Conservation (phyloP, 495 filamentous ascomycete species). For the Amniculicola lignicola region DNA sequence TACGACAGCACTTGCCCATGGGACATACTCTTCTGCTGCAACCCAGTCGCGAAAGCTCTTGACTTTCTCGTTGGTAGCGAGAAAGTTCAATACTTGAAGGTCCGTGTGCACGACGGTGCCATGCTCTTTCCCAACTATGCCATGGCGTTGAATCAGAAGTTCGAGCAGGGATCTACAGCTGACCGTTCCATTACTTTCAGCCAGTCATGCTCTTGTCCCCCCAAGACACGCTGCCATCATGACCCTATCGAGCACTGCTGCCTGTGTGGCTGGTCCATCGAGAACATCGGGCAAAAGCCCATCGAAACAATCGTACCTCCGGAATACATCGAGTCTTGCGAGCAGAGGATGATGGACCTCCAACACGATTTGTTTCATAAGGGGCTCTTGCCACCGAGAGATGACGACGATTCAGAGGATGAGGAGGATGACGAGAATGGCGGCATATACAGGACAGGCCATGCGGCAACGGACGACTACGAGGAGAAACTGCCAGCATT, state of each 20-base stretch:
- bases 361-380: conserved; percentile 3
- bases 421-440: conserved; percentile 1
- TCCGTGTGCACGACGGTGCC: conserved; percentile 23
- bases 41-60: conserved; percentile 12
- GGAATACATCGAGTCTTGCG: background rate
- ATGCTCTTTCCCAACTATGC: background rate
- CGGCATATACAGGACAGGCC: background rate
- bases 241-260: background rate
- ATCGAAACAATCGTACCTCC: conserved; percentile 6
- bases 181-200: conserved; percentile 6
- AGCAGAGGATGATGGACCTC: conserved; percentile 3
- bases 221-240: conserved; percentile 3
- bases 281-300: background rate
- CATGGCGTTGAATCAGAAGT: background rate
- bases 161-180: background rate
- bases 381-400: conserved; percentile 1
- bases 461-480: background rate
- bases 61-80: background rate
- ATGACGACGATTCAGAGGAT: conserved; percentile 4
- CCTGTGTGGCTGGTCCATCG: background rate
- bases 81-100: conserved; percentile 3
- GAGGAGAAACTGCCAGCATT: background rate
- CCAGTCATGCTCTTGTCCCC: conserved; percentile 15
- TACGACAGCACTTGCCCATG: conserved; percentile 12
- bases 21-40: conserved; percentile 8